These are phyloP conservation scores for Dichotomocladium elegans DNA, from an alignment of 371 early-diverging fungal species.

Conservation along the genomic window DNA sequence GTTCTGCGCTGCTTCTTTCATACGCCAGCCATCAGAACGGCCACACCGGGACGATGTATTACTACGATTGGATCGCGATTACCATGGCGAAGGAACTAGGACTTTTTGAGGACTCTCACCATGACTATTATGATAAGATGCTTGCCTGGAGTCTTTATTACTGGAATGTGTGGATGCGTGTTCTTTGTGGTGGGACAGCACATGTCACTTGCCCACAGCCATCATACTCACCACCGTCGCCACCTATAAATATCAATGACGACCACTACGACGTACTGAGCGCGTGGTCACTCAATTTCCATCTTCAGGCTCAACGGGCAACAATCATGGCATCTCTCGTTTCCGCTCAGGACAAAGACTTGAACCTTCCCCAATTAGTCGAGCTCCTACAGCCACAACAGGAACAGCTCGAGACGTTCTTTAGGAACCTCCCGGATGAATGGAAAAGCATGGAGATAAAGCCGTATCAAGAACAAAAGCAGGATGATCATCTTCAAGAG, in stretches of 20 bases:
- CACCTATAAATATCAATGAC: conserved; percentile 14
- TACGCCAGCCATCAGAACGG: conserved; percentile 46
- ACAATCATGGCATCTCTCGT: conserved; percentile 13
- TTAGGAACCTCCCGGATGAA: conserved; percentile 8
- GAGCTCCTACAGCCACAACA: conserved; percentile 1
- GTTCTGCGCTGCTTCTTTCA: conserved; percentile 36
- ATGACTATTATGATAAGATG: conserved; percentile 25
- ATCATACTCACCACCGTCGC: conserved; percentile 8
- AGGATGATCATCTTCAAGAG: neutral
- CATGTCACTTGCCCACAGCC: conserved; percentile 3
- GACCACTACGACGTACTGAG: conserved; percentile 24
- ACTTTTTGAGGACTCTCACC: conserved; percentile 1
- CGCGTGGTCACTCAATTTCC: conserved; percentile 11
- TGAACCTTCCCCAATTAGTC: neutral
- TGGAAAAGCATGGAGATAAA: conserved; percentile 9
- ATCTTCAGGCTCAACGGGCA: conserved; percentile 12
- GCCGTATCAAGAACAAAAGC: conserved; percentile 4
- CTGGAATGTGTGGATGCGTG: conserved; percentile 33
- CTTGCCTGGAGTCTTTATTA: conserved; percentile 41
- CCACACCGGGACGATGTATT: conserved; percentile 23
- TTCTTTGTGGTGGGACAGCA: conserved; percentile 20
- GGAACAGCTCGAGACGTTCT: conserved; percentile 5
- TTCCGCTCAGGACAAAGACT: conserved; percentile 2
- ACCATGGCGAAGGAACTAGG: conserved; percentile 42
- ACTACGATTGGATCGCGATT: conserved; percentile 44